A percentile compares a stretch with the other conserved stretches of the same genome.
Conservation (phyloP, 371 early-diverging fungal species). For the Phascolomyces articulosus region DNA sequence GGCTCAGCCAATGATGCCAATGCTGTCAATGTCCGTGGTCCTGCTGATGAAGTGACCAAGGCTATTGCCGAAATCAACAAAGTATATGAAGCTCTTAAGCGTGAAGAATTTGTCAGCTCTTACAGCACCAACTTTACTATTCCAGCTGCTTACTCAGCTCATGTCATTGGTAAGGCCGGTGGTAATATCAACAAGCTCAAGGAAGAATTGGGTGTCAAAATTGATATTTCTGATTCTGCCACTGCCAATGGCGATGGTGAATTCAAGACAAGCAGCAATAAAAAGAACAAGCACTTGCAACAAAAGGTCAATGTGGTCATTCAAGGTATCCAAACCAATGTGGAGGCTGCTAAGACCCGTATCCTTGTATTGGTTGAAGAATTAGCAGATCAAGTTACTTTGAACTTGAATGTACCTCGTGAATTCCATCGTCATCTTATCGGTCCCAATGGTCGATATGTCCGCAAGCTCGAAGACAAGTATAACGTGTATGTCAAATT, state of each 20-base stretch:
- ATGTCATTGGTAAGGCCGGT: slow-evolving; percentile 90
- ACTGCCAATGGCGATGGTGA: slow-evolving; percentile 35
- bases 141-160: slow-evolving; percentile 72
- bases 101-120: slow-evolving; percentile 70
- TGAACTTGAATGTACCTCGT: slow-evolving; percentile 64
- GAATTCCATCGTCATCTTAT: slow-evolving; percentile 77
- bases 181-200: slow-evolving; percentile 79
- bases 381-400: slow-evolving; percentile 73
- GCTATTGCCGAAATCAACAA: slow-evolving; percentile 67
- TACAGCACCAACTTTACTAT: slow-evolving; percentile 72
- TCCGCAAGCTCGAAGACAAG: slow-evolving; percentile 81
- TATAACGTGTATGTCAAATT: slow-evolving; percentile 79
- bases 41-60: slow-evolving; percentile 73
- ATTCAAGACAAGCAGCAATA: slow-evolving; percentile 27
- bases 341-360: slow-evolving; percentile 74
- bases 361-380: slow-evolving; percentile 70
- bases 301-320: slow-evolving; percentile 70
- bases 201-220: slow-evolving; percentile 76
- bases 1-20: slow-evolving; percentile 56
- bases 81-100: slow-evolving; percentile 68
- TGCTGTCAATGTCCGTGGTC: slow-evolving; percentile 81
- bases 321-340: slow-evolving; percentile 81
- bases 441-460: slow-evolving; percentile 78
- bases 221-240: slow-evolving; percentile 74
- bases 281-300: slow-evolving; percentile 45